Evolutionary conservation across 129 eudicot species (phyloP), one percentile per base, ranked within the genome.

Genomic region (Centella asiatica): DNA sequence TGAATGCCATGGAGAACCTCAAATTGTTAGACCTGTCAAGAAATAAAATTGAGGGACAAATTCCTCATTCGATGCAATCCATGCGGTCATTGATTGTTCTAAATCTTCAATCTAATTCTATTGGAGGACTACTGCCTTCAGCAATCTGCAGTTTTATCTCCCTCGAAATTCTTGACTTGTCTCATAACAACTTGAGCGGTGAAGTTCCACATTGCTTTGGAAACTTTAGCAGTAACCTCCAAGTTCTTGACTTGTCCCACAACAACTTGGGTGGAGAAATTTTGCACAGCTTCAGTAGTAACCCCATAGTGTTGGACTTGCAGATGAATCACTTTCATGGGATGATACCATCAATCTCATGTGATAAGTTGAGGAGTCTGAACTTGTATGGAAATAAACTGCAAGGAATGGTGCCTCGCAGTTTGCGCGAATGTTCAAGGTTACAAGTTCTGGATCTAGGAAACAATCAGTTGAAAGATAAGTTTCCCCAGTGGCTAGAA

Each of bases 361-460:
- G 22, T 22, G 22, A 28, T 13, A 28, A 17, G 0, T 0, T 50
- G 0, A 22, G 2, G 22, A 50, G 29, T 24, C 23, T 50, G 10
- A 50, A 50, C 23, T 1, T 50, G 31, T 10, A 50, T 50, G 56
- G 56, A 0, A 50, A 50, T 50, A 20, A 50, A 1, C 5, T 50
- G 5, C 29, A 50, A 50, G 28, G 56, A 50, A 50, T 5, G 10
- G 11, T 84, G 26, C 84, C 86, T 0, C 56, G n/a, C 6, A 62
- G 72, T 15, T 71, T 74, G 48, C 34, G 46, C 15, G 64, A 68
- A n/a, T 83, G 85, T 46, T 36, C 15, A 18, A 2, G 2, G 17
- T 54, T 83, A 13, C 44, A 72, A 50, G 72, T 83, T 18, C 55
- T 82, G 33, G 73, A 78, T 72, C 19, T 75, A 2, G 74, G 78